phyloP scores from a whole-genome alignment of 2,329 filamentous ascomycete species.

The Sporothrix mexicana region DNA sequence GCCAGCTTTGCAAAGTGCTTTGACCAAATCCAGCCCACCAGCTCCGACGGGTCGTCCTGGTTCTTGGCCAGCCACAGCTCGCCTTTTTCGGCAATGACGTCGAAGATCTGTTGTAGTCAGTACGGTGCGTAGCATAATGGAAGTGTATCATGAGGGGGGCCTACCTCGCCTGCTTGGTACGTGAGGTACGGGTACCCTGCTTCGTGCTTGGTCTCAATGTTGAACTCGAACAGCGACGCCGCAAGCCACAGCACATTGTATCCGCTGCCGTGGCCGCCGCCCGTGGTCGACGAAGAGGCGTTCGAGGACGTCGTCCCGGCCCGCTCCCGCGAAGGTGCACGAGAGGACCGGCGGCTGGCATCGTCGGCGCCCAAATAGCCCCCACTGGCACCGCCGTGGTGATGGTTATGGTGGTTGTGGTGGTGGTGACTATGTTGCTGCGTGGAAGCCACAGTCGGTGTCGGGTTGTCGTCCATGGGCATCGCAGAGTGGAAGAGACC shows the following conservation, averaged over 20 bases:
- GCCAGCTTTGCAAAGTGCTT: conserved; percentile 86
- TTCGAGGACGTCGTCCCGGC: conserved; percentile 47
- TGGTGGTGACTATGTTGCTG: conserved; percentile 38
- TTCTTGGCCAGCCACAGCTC: conserved; percentile 98
- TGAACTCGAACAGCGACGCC: conserved; percentile 94
- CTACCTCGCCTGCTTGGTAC: conserved; percentile 88
- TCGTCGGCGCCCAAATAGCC: conserved; percentile 40
- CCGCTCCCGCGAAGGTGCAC: conserved; percentile 65
- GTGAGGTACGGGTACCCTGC: conserved; percentile 95
- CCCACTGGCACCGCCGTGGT: conserved; percentile 41
- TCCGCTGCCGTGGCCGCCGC: conserved; percentile 50
- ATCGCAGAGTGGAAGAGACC: conserved; percentile 87
- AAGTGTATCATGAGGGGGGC: neutral
- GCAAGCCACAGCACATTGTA: conserved; percentile 87
- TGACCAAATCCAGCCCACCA: conserved; percentile 98
- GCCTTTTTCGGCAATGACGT: conserved; percentile 94
- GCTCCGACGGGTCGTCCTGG: conserved; percentile 81
- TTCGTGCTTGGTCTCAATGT: conserved; percentile 91
- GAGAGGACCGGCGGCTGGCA: conserved; percentile 52
- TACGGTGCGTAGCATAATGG: neutral
- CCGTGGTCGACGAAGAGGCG: conserved; percentile 29
- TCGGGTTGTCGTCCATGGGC: conserved; percentile 67
- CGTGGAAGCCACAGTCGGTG: conserved; percentile 41
- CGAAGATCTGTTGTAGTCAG: conserved; percentile 66
- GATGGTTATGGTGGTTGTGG: neutral